A percentile compares a stretch with the other conserved stretches of the same genome.
phyloP scores from a whole-genome alignment of 1,139 yeast species.

The Wickerhamomyces sp. region DNA sequence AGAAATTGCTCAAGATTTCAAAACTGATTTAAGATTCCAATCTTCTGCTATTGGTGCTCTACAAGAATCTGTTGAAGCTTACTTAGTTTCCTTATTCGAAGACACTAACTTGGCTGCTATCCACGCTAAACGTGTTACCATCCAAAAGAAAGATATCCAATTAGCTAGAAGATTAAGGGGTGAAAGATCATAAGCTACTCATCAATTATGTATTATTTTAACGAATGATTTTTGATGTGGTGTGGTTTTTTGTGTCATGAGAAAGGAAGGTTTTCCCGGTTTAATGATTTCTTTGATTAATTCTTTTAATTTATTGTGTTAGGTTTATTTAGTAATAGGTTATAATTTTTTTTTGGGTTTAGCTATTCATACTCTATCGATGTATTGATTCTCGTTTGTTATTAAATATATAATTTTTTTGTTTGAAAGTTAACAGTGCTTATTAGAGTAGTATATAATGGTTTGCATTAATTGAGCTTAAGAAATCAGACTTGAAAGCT shows the following conservation, averaged over 20 bases:
- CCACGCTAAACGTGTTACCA: conserved; percentile 99
- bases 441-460: too few relatives aligned
- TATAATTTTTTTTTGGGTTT: conserved; percentile 3
- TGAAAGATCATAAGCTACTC: conserved; percentile 61
- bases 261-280: background rate
- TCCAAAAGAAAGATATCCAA: conserved; percentile 98
- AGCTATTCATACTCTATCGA: background rate
- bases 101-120: conserved; percentile 98
- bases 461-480: too few relatives aligned
- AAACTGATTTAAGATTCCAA: conserved; percentile 97
- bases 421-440: too few relatives aligned
- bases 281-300: background rate
- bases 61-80: conserved; percentile 98
- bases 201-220: background rate
- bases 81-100: conserved; percentile 85
- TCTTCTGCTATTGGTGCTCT: conserved; percentile 98
- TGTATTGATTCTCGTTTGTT: background rate
- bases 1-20: conserved; percentile 97
- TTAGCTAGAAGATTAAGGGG: conserved; percentile 99
- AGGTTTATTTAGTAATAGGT: conserved; percentile 1
- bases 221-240: background rate
- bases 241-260: background rate
- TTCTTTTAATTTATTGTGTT: conserved; percentile 1
- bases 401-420: background rate
- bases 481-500: too few relatives aligned